Evolutionary conservation across 306 rosid species (phyloP).

Genomic region (Comarum palustre): DNA sequence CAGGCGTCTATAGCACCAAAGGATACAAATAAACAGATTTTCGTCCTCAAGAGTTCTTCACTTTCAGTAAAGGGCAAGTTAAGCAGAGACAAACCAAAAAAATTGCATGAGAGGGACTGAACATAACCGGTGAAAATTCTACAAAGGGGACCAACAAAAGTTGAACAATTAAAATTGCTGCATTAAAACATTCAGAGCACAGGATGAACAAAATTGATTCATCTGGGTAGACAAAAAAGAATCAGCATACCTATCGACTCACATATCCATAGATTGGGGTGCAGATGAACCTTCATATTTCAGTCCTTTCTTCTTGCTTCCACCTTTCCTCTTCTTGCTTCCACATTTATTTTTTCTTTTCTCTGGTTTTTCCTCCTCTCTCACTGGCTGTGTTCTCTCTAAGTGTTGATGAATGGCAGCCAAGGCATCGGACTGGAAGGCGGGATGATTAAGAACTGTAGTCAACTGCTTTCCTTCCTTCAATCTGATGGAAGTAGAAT

Average conservation of each 20-base stretch:
- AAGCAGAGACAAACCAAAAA: neutral
- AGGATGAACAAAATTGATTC: conserved; percentile 13
- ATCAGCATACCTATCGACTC: neutral
- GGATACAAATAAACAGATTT: neutral
- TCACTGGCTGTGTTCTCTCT: conserved; percentile 54
- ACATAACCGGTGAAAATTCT: neutral
- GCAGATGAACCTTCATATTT: conserved; percentile 41
- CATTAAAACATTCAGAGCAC: neutral
- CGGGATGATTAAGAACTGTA: conserved; percentile 50
- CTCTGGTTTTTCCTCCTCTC: conserved; percentile 55
- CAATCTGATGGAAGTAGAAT: conserved; percentile 46
- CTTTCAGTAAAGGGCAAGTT: neutral
- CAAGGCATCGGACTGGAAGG: conserved; percentile 56
- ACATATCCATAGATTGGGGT: conserved; percentile 45
- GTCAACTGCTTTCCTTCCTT: conserved; percentile 55
- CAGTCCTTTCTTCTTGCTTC: conserved; percentile 56
- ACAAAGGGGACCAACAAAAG: neutral
- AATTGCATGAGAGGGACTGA: neutral
- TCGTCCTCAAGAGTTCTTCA: neutral
- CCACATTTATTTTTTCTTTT: conserved; percentile 50
- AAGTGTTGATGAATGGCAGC: conserved; percentile 55
- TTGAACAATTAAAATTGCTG: conserved; percentile 17
- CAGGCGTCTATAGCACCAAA: neutral
- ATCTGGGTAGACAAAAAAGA: conserved; percentile 11
- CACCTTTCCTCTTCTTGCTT: conserved; percentile 56